Evolutionary conservation across 2,329 filamentous ascomycete species (phyloP).

Genomic region (Pseudocercospora fuligena): DNA sequence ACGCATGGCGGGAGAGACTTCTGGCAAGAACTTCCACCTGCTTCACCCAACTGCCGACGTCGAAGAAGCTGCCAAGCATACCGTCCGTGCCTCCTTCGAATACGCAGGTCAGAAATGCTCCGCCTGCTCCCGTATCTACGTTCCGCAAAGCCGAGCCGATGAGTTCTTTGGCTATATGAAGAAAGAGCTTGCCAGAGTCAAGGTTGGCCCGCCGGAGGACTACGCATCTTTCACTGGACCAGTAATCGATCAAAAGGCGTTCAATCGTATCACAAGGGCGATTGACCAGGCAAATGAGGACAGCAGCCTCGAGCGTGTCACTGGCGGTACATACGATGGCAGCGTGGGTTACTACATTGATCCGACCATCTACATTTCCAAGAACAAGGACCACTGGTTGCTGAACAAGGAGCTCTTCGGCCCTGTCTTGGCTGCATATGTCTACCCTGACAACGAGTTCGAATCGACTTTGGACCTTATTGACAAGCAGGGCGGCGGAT

Average conservation of each 20-base stretch:
- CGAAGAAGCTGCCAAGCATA: slow-evolving; percentile 77
- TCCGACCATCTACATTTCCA: slow-evolving; percentile 78
- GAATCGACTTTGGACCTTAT: slow-evolving; percentile 64
- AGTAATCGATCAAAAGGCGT: slow-evolving; percentile 79
- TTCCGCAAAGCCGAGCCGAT: slow-evolving; percentile 73
- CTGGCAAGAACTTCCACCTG: slow-evolving; percentile 90
- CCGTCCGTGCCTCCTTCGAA: slow-evolving; percentile 83
- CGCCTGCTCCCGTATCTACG: slow-evolving; percentile 78
- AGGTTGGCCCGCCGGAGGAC: slow-evolving; percentile 70
- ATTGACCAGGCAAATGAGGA: slow-evolving; percentile 79
- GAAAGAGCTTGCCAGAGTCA: slow-evolving; percentile 68
- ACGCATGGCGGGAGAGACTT: slow-evolving; percentile 84
- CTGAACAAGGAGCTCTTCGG: slow-evolving; percentile 81
- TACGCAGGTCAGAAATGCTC: slow-evolving; percentile 91
- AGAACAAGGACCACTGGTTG: slow-evolving; percentile 72
- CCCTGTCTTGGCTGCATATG: slow-evolving; percentile 72
- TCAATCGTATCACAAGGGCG: slow-evolving; percentile 74
- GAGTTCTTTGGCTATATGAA: slow-evolving; percentile 70
- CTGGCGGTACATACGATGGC: slow-evolving; percentile 76
- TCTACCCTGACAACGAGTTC: slow-evolving; percentile 68
- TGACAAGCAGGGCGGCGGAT: slow-evolving; percentile 69
- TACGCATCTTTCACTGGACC: slow-evolving; percentile 81
- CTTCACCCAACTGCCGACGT: slow-evolving; percentile 77
- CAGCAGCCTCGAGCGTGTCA: slow-evolving; percentile 69
- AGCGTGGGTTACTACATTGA: slow-evolving; percentile 80